Base-by-base conservation (phyloP, 169 alveolate species). In the Eimeria falciformis region DNA sequence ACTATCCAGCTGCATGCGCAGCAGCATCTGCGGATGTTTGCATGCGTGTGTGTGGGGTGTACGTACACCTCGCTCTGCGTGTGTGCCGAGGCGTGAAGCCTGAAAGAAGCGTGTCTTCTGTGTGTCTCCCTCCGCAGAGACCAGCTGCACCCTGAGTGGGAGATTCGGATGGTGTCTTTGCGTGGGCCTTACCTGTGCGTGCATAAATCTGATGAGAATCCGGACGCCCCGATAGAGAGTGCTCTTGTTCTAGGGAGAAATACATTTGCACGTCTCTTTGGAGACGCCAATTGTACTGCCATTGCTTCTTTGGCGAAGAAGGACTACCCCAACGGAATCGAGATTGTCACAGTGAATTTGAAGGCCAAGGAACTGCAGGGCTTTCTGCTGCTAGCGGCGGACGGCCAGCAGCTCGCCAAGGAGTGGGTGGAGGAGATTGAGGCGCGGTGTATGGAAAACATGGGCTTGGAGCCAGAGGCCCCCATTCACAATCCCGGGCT, bases 341-440 rank as follows among this genome's bases (percentile, higher is more conserved):
- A 83, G 58, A 66, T 83, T 25, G 66, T 83, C n/a, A 21, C 33
- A 66, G 45, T 83, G 45, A 65, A 83, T 37, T 12, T 77, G 18
- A 0, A 29, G 23, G n/a, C 37, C 18, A 45, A 23, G 40, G 68
- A 37, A 21, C 65, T 83, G 25, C 68, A n/a, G 29, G 47, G 71
- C 43, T 84, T 58, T n/a, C 18, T 84, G 68, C 91, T 84, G 18
- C 69, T 84, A n/a, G 91, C 91, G 17, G 81, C 83, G 21, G 91
- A 84, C 7, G 47, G 82, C 29, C 47, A 84, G 50, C 37, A 7
- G n/a, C 69, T 84, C 7, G 81, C 56, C 14, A 7, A 9, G 17
- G 91, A 84, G n/a, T 84, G 91, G 91, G 66, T 66, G n/a, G 71
- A 17, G 11, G 88, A 68, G 14, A 46, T 78, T 17, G 73, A 78